These are phyloP conservation scores for Yamadazyma endophytica DNA, from an alignment of 805 yeast species.

Conservation along the genomic window DNA sequence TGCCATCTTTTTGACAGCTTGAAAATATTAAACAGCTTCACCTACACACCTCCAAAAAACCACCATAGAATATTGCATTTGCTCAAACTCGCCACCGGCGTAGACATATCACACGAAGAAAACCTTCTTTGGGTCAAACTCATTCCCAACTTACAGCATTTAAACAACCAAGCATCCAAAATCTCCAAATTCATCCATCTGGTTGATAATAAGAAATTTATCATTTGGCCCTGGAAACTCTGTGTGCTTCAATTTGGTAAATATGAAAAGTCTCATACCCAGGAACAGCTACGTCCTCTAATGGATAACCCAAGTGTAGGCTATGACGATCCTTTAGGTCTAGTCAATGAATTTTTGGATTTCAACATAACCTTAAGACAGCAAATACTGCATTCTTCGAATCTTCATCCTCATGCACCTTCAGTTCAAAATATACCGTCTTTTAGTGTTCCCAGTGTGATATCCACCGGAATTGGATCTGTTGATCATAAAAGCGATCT, in stretches of 20 bases:
- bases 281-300: background rate
- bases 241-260: slow-evolving; percentile 55
- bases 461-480: slow-evolving; percentile 18
- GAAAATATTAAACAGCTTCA: slow-evolving; percentile 19
- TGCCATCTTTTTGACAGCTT: slow-evolving; percentile 35
- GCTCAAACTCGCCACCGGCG: slow-evolving; percentile 32
- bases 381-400: slow-evolving; percentile 9
- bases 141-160: slow-evolving; percentile 63
- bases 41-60: slow-evolving; percentile 18
- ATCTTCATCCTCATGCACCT: slow-evolving; percentile 5
- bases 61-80: slow-evolving; percentile 23
- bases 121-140: slow-evolving; percentile 57
- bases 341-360: slow-evolving; percentile 34
- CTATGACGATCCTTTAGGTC: slow-evolving; percentile 23
- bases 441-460: slow-evolving; percentile 16
- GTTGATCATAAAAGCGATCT: slow-evolving; percentile 10
- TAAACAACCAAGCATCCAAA: slow-evolving; percentile 64
- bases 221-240: slow-evolving; percentile 70
- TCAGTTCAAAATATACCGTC: slow-evolving; percentile 4
- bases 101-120: slow-evolving; percentile 16
- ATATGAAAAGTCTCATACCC: slow-evolving; percentile 11
- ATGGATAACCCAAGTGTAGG: background rate
- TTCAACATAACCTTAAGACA: slow-evolving; percentile 22
- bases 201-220: slow-evolving; percentile 50
- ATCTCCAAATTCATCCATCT: slow-evolving; percentile 54